Evolutionary conservation across 192 early-diverging fungal genomes (phyloP), one percentile per base, ranked within the genome.

Genomic region (Coemansia sp.): DNA sequence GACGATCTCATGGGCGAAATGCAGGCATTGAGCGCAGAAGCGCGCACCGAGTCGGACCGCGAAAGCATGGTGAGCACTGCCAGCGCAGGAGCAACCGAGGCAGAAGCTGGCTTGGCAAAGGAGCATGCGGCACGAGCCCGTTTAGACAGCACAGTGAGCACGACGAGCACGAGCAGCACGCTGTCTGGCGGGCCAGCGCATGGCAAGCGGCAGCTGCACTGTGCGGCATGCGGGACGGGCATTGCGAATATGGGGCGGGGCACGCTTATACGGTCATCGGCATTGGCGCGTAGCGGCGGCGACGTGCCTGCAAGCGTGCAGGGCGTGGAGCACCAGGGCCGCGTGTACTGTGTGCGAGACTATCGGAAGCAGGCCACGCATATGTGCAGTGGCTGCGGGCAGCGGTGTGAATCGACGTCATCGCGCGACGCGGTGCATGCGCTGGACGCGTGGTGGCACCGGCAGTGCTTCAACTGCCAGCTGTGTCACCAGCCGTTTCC

Each of bases 401-500:
- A 46, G 45, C 64, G 56, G 26, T 72, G 69, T 58, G 73, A 68
- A 18, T 51, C 66, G 49, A 54, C 51, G 0, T 32, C 71, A 8
- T 41, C 51, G 43, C 56, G 56, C 14, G 61, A 58, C 16, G 54
- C 69, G 14, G 64, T 90, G 37, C 81, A 82, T 55, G 88, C 87
- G 11, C 54, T 90, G 37, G 85, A 83, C 14, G 71, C 81, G 47
- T 75, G 79, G 51, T 90, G 84, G 77, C 83, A 87, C 57, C 79
- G 82, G 21, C 59, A 73, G 36, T 85, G 86, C 62, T 80, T 86
- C 51, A 72, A 80, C 49, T 88, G 84, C 62, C 71, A 85, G 36
- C 74, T 81, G 39, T 92, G 90, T 66, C 73, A 82, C 28, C 77
- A 84, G 56, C 71, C 82, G 21, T 86, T 93, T 32, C 81, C 77